These are phyloP conservation scores for Patellifolia procumbens DNA, from an alignment of 179 eudicot genomes.

Conservation along the genomic window DNA sequence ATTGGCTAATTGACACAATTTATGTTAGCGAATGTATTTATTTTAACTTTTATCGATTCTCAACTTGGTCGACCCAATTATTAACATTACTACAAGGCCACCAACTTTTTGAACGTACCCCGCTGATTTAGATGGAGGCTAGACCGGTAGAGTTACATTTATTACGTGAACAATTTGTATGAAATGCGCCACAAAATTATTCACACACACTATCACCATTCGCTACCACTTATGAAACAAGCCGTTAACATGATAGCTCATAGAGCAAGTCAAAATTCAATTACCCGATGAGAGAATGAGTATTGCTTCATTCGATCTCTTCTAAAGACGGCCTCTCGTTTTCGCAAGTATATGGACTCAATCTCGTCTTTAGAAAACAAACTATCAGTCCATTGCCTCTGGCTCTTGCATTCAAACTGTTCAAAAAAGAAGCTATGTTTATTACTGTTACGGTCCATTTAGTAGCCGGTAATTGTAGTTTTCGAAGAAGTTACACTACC, in stretches of 20 bases:
- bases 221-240: neutral
- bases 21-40: no score
- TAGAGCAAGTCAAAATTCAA: neutral
- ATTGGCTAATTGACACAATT: no score
- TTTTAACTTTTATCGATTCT: no score
- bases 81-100: no score
- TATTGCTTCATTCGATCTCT: constrained; percentile 74
- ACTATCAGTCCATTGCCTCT: constrained; percentile 54
- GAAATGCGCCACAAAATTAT: no score
- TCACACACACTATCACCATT: neutral
- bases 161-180: no score
- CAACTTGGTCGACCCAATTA: no score
- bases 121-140: no score
- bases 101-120: no score
- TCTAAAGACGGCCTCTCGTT: constrained; percentile 55
- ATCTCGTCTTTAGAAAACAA: constrained; percentile 50
- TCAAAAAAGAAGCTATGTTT: neutral
- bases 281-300: constrained; percentile 77
- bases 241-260: neutral
- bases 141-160: no score
- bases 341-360: constrained; percentile 49
- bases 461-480: no score
- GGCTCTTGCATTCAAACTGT: constrained; percentile 55
- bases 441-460: neutral
- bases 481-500: constrained; percentile 15